Conservation (phyloP, 371 early-diverging fungal genomes). For the Mortierella polycephala region DNA sequence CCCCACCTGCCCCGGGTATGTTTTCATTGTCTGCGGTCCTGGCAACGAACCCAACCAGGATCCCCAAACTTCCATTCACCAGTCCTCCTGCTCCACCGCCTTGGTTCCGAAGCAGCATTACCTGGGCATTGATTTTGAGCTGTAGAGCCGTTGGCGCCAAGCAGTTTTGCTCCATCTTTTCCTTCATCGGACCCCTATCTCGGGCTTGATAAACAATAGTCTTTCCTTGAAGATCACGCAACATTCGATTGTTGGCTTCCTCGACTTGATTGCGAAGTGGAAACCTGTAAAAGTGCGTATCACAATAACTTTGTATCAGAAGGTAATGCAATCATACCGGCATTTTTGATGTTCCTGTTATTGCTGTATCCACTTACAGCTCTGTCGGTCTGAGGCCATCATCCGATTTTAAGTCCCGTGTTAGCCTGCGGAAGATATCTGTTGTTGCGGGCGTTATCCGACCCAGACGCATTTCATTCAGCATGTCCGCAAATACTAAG, state of each 20-base stretch:
- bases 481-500: constrained; percentile 64
- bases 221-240: constrained; percentile 12
- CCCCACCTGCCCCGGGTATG: constrained; percentile 17
- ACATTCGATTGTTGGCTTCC: constrained; percentile 40
- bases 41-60: constrained; percentile 53
- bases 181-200: constrained; percentile 21
- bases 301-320: neutral
- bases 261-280: constrained; percentile 50
- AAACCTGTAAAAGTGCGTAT: constrained; percentile 12
- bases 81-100: constrained; percentile 55
- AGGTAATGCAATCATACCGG: neutral
- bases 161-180: constrained; percentile 41
- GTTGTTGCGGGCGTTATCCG: constrained; percentile 59
- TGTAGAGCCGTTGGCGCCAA: constrained; percentile 45
- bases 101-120: constrained; percentile 63
- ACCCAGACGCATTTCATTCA: constrained; percentile 72
- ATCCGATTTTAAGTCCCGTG: constrained; percentile 55
- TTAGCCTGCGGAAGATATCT: constrained; percentile 56
- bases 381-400: constrained; percentile 76
- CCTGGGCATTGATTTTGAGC: constrained; percentile 68
- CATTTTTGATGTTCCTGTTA: neutral
- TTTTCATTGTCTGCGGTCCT: constrained; percentile 22
- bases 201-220: constrained; percentile 25
- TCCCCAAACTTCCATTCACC: constrained; percentile 71
- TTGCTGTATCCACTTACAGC: constrained; percentile 62